Evolutionary conservation across 768 basidiomycete genomes (phyloP).

Genomic region (Tulasnella sp.): DNA sequence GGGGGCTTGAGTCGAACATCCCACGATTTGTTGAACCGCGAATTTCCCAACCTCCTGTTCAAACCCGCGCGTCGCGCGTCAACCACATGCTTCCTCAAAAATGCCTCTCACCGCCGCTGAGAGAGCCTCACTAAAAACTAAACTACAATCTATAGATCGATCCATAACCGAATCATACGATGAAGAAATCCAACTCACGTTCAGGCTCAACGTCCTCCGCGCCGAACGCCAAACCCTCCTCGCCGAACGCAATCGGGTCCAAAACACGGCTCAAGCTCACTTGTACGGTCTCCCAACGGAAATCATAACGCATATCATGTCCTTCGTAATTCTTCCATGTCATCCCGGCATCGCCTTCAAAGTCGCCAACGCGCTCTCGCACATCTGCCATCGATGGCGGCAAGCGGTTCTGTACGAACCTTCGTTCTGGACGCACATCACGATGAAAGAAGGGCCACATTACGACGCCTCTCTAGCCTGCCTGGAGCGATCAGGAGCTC

Average conservation of each 20-base stretch:
- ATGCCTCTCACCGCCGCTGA: constrained; percentile 23
- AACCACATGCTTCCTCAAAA: background rate
- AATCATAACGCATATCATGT: constrained; percentile 12
- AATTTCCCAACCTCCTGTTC: background rate
- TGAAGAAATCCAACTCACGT: constrained; percentile 16
- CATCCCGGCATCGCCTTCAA: background rate
- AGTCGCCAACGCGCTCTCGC: constrained; percentile 11
- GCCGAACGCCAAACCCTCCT: background rate
- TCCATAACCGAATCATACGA: background rate
- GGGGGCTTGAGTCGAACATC: background rate
- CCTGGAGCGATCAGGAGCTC: constrained; percentile 16
- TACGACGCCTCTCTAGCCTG: constrained; percentile 14
- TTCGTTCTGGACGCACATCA: constrained; percentile 21
- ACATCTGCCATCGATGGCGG: constrained; percentile 21
- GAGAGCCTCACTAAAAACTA: background rate
- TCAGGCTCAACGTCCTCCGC: background rate
- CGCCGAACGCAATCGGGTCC: constrained; percentile 12
- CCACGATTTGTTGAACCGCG: background rate
- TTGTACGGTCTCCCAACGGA: constrained; percentile 8
- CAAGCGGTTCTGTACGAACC: constrained; percentile 7
- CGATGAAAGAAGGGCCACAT: constrained; percentile 18
- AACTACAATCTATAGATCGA: background rate
- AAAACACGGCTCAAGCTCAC: background rate
- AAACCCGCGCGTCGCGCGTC: background rate
- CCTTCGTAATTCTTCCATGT: background rate